Conservation (phyloP, 257 asterid genomes). For the Salvia rosmarinus region DNA sequence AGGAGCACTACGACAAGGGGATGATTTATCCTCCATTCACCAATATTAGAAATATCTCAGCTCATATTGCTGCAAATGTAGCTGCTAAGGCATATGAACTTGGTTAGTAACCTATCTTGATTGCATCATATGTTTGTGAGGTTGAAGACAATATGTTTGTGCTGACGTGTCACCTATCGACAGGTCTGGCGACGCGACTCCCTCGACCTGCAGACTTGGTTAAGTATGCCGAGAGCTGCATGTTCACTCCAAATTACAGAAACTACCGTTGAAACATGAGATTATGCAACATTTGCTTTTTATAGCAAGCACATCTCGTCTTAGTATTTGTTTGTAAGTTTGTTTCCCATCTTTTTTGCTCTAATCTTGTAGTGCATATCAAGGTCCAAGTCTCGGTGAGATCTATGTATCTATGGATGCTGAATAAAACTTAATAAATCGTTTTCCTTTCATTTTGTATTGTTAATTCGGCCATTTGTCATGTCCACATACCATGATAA, state of each 20-base stretch:
- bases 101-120: constrained; percentile 46
- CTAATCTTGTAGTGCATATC: not conserved
- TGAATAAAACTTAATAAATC: not conserved
- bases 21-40: constrained; percentile 87
- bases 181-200: constrained; percentile 83
- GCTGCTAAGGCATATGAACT: constrained; percentile 97
- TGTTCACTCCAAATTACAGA: constrained; percentile 84
- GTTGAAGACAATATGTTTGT: not conserved
- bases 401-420: constrained; percentile 11
- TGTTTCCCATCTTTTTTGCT: not conserved
- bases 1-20: constrained; percentile 84
- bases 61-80: constrained; percentile 83
- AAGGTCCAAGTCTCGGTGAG: constrained; percentile 1
- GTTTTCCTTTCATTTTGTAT: not conserved
- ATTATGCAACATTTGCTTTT: no score
- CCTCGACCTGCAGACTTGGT: constrained; percentile 85
- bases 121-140: not conserved
- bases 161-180: not conserved
- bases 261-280: constrained; percentile 72
- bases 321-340: constrained; percentile 20
- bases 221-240: constrained; percentile 94
- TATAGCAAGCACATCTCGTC: not conserved
- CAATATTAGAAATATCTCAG: no score
- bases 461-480: not conserved
- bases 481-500: no score